A percentile compares a stretch with the other conserved stretches of the same genome.
Conservation (phyloP, 768 basidiomycete genomes). For the Pleurotus eryngii region DNA sequence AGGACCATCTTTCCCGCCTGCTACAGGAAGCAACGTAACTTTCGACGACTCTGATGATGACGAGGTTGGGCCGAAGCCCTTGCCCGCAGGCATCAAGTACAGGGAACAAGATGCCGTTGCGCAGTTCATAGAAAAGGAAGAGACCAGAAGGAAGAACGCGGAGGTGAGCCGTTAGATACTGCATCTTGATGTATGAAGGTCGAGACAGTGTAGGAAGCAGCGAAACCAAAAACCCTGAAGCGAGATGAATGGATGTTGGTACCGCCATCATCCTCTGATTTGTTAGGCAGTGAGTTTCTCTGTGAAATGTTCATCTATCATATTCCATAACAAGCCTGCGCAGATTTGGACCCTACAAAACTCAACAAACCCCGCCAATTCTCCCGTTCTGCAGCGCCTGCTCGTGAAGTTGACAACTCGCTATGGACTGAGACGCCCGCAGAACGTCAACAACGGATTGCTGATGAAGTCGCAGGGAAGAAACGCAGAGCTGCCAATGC, state of each 20-base stretch:
- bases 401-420: conserved; percentile 49
- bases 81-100: conserved; percentile 44
- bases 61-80: conserved; percentile 82
- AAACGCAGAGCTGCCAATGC: conserved; percentile 68
- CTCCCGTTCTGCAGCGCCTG: conserved; percentile 51
- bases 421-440: conserved; percentile 98
- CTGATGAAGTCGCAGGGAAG: conserved; percentile 93
- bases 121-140: conserved; percentile 85
- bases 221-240: conserved; percentile 71
- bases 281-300: conserved; percentile 65
- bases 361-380: conserved; percentile 75
- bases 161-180: conserved; percentile 41
- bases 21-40: conserved; percentile 22
- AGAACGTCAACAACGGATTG: conserved; percentile 86
- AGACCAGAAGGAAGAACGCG: conserved; percentile 63
- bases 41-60: conserved; percentile 67
- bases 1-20: conserved; percentile 45
- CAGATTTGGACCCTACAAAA: conserved; percentile 86
- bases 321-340: conserved; percentile 2
- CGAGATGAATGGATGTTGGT: conserved; percentile 99
- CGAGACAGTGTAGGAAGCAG: conserved; percentile 52
- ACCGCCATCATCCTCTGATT: conserved; percentile 79
- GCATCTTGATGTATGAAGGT: not conserved
- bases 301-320: not conserved
- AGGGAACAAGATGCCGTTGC: conserved; percentile 62